Evolutionary conservation across 139 green algal species (phyloP).

Genomic region (Desmodesmus armatus): DNA sequence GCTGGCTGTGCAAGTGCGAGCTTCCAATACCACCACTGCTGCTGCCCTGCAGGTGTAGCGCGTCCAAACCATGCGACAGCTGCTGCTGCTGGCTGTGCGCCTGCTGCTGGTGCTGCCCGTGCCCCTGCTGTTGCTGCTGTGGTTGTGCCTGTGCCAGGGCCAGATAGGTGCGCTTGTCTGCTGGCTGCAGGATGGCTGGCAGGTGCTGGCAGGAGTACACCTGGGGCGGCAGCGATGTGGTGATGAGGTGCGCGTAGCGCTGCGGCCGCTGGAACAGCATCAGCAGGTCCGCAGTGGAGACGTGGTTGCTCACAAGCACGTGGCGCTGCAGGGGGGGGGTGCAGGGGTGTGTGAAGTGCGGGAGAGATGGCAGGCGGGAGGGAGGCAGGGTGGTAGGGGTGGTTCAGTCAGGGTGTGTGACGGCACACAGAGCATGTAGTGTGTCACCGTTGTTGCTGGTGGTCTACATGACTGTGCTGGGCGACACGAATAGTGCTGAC

Average conservation of each 20-base stretch:
- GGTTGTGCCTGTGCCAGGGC: slow-evolving; percentile 37
- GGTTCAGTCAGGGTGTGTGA: background rate
- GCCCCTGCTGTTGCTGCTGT: slow-evolving; percentile 11
- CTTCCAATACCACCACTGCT: no score
- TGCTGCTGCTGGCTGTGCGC: slow-evolving; percentile 5
- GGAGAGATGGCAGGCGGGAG: no score
- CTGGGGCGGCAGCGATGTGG: slow-evolving; percentile 46
- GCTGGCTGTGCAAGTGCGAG: background rate
- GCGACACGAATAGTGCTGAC: no score
- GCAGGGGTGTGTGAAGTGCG: background rate
- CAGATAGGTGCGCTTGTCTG: slow-evolving; percentile 55
- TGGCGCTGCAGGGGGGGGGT: slow-evolving; percentile 58
- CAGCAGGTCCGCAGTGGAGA: slow-evolving; percentile 68
- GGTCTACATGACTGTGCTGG: no score
- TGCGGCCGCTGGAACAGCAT: slow-evolving; percentile 58
- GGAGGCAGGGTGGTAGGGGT: background rate
- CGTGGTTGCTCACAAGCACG: slow-evolving; percentile 73
- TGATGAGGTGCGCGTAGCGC: slow-evolving; percentile 70
- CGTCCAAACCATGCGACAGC: background rate
- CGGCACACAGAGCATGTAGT: background rate
- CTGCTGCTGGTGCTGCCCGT: slow-evolving; percentile 21
- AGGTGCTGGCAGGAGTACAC: slow-evolving; percentile 57
- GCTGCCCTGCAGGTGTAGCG: no score
- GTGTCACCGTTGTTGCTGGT: no score
- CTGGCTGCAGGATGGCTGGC: slow-evolving; percentile 59